These are phyloP conservation scores for Gloeostereum incarnatum DNA, from an alignment of 768 basidiomycete genomes.

Conservation along the genomic window DNA sequence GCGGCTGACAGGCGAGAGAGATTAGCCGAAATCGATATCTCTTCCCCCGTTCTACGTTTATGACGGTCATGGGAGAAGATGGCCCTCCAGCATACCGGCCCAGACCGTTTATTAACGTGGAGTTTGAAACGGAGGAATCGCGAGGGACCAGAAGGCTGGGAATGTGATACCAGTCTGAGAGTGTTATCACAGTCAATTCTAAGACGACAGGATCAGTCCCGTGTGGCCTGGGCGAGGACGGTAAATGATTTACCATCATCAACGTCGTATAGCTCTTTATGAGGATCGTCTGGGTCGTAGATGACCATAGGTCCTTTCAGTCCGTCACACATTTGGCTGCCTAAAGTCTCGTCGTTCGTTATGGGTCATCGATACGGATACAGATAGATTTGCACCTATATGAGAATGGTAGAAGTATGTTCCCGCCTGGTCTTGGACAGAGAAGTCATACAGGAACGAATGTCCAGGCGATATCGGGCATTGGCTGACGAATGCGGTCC, in stretches of 20 bases:
- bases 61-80: too few species aligned
- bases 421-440: slow-evolving; percentile 21
- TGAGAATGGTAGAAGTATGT: slow-evolving; percentile 12
- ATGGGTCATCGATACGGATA: slow-evolving; percentile 11
- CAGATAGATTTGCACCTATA: slow-evolving; percentile 2
- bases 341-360: slow-evolving; percentile 11
- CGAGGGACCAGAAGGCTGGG: too few species aligned
- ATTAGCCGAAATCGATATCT: too few species aligned
- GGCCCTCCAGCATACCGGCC: slow-evolving; percentile 27
- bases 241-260: too few species aligned
- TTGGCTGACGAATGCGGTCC: slow-evolving; percentile 16
- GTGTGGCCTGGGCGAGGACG: too few species aligned
- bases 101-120: slow-evolving; percentile 43
- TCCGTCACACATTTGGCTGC: slow-evolving; percentile 29
- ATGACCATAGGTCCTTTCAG: slow-evolving; percentile 28
- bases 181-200: slow-evolving; percentile 16
- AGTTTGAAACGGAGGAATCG: slow-evolving; percentile 19
- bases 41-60: too few species aligned
- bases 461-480: slow-evolving; percentile 24
- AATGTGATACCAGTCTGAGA: slow-evolving; percentile 20
- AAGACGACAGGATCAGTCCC: not conserved
- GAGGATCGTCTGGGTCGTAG: slow-evolving; percentile 18
- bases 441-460: slow-evolving; percentile 25
- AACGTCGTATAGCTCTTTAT: slow-evolving; percentile 10
- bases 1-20: too few species aligned